Evolutionary conservation across 2,329 filamentous ascomycete species (phyloP).

Genomic region (Fusarium irregulare): DNA sequence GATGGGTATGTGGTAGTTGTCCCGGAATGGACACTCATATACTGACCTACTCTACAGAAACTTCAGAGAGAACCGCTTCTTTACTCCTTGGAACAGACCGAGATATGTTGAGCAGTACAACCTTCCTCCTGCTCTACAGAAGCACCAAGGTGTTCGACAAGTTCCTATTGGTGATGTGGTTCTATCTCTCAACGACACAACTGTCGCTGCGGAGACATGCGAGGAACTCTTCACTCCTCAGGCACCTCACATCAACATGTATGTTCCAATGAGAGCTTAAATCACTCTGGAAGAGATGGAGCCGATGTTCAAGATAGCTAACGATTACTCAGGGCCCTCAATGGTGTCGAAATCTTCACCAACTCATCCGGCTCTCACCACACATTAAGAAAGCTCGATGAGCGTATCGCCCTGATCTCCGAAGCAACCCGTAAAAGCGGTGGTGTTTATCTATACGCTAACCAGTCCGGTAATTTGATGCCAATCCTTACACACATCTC

Average conservation of each 20-base stretch:
- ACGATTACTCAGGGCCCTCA: slow-evolving; percentile 36
- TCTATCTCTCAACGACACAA: slow-evolving; percentile 53
- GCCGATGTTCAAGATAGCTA: not conserved
- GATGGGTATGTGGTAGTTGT: slow-evolving; percentile 60
- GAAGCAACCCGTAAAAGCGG: slow-evolving; percentile 73
- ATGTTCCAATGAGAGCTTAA: not conserved
- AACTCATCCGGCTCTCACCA: slow-evolving; percentile 64
- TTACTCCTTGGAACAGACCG: slow-evolving; percentile 55
- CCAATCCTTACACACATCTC: accelerated
- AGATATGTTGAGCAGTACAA: slow-evolving; percentile 53
- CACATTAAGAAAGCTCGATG: slow-evolving; percentile 73
- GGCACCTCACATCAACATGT: slow-evolving; percentile 36
- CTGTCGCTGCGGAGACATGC: slow-evolving; percentile 56
- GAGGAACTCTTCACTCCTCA: slow-evolving; percentile 49
- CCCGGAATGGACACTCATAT: too few species aligned
- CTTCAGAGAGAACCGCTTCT: slow-evolving; percentile 55
- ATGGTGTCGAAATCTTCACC: slow-evolving; percentile 77
- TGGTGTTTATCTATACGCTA: slow-evolving; percentile 64
- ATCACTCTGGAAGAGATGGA: accelerated
- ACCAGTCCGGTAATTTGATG: slow-evolving; percentile 43
- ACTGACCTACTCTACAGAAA: slow-evolving; percentile 24
- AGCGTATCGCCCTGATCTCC: slow-evolving; percentile 71
- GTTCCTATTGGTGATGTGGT: slow-evolving; percentile 57
- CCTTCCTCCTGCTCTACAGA: slow-evolving; percentile 65
- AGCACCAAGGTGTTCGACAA: slow-evolving; percentile 56